A percentile compares a stretch with the other conserved stretches of the same genome.
Evolutionary conservation across 1,139 yeast genomes (phyloP).

Genomic region (Kurtzmaniella quercitrusa): DNA sequence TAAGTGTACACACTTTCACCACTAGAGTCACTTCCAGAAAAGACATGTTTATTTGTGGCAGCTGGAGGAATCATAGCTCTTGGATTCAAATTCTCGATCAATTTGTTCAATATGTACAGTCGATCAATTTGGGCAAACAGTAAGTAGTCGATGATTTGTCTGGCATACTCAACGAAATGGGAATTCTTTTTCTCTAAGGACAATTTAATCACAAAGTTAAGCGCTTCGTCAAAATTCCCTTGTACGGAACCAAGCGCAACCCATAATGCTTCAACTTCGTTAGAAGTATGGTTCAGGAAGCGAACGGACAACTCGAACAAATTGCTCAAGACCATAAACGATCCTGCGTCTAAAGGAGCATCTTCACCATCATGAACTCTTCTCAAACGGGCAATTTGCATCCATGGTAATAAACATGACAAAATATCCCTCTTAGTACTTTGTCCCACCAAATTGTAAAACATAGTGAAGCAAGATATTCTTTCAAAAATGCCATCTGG

Average conservation of each 20-base stretch:
- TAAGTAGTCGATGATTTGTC: slow-evolving; percentile 77
- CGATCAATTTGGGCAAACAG: slow-evolving; percentile 59
- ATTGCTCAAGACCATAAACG: slow-evolving; percentile 78
- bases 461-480: slow-evolving; percentile 70
- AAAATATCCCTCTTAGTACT: slow-evolving; percentile 68
- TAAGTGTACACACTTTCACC: slow-evolving; percentile 50
- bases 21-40: slow-evolving; percentile 6
- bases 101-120: slow-evolving; percentile 53
- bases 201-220: slow-evolving; percentile 65
- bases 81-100: slow-evolving; percentile 72
- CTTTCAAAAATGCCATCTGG: slow-evolving; percentile 57
- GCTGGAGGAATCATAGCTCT: slow-evolving; percentile 78
- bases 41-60: slow-evolving; percentile 19
- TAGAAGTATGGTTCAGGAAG: slow-evolving; percentile 68
- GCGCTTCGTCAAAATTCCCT: slow-evolving; percentile 66
- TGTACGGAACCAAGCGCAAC: slow-evolving; percentile 78
- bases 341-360: slow-evolving; percentile 36
- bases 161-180: slow-evolving; percentile 68
- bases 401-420: slow-evolving; percentile 85
- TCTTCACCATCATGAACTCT: slow-evolving; percentile 9
- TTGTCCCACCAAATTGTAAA: slow-evolving; percentile 58
- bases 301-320: slow-evolving; percentile 80
- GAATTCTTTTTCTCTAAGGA: slow-evolving; percentile 73
- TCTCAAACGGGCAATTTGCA: slow-evolving; percentile 69
- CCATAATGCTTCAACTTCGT: slow-evolving; percentile 94